Base-by-base conservation (phyloP, 164 flowering plant genomes). In the Pachysandra terminalis region DNA sequence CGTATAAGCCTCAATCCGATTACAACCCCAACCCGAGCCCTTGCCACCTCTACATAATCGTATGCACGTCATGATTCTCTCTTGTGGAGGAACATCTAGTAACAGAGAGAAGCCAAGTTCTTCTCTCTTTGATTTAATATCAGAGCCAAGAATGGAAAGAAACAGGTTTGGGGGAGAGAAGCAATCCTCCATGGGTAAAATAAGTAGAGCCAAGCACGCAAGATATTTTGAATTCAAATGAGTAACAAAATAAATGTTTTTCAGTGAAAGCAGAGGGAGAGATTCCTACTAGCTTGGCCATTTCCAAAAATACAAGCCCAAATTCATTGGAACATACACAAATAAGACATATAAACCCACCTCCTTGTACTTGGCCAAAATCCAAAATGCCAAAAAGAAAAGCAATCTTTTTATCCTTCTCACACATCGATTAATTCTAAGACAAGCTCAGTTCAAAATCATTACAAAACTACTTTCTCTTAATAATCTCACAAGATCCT, bases 11-110 rank as follows among this genome's bases (percentile, higher is more conserved):
- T n/a, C n/a, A n/a, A n/a, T n/a, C n/a, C n/a, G n/a, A n/a, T n/a
- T n/a, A n/a, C n/a, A n/a, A n/a, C n/a, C n/a, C n/a, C n/a, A n/a
- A n/a, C n/a, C n/a, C n/a, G n/a, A n/a, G n/a, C n/a, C n/a, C n/a
- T n/a, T n/a, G n/a, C n/a, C n/a, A n/a, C n/a, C n/a, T n/a, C n/a
- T n/a, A n/a, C n/a, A n/a, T n/a, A n/a, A n/a, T n/a, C n/a, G n/a
- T n/a, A n/a, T n/a, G n/a, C n/a, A n/a, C n/a, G 13, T 83, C 81
- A 45, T 71, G 56, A 23, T 28, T 65, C 21, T 76, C 81, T 17
- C 68, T 72, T n/a, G 3, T 32, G 7, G 68, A 55, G 53, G 79
- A 80, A 57, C 75, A 77, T 28, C 56, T 65, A 7, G 74, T 22
- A 63, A 40, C 71, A 65, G 54, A 72, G 49, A 48, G 65, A 37